Evolutionary conservation across 2,329 filamentous ascomycete species (phyloP).

Genomic region (Nothomitra cinnamomea): DNA sequence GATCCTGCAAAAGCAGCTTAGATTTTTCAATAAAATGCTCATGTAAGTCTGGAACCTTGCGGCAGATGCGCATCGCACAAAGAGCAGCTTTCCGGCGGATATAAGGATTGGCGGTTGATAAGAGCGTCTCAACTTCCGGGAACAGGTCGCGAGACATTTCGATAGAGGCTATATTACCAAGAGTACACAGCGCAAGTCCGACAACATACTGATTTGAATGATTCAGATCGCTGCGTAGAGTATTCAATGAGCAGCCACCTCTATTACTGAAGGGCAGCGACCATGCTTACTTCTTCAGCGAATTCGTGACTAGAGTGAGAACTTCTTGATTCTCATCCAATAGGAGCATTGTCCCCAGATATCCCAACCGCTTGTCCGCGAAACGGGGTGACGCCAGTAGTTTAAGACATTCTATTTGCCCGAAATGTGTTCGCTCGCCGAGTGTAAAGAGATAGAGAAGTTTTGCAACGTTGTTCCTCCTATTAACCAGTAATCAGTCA

Average conservation of each 20-base stretch:
- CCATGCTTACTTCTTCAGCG: constrained; percentile 68
- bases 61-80: constrained; percentile 98
- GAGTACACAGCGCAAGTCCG: constrained; percentile 83
- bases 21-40: constrained; percentile 96
- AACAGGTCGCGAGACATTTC: constrained; percentile 98
- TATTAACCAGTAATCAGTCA: constrained; percentile 25
- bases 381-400: constrained; percentile 91
- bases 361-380: constrained; percentile 90
- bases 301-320: constrained; percentile 91
- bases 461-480: constrained; percentile 97
- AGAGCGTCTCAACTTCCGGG: constrained; percentile 79
- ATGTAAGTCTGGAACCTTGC: constrained; percentile 91
- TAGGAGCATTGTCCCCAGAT: constrained; percentile 87
- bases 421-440: constrained; percentile 93
- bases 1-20: constrained; percentile 69
- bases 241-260: constrained; percentile 19
- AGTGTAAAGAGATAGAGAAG: constrained; percentile 95
- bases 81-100: constrained; percentile 91
- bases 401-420: constrained; percentile 98
- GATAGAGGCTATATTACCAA: constrained; percentile 93
- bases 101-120: constrained; percentile 94
- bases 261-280: background rate
- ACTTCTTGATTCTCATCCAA: constrained; percentile 98
- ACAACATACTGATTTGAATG: constrained; percentile 98
- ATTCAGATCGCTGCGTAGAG: constrained; percentile 57